A percentile compares a stretch with the other conserved stretches of the same genome.
These are phyloP conservation scores for Beauveria sp. DNA, from an alignment of 2,329 filamentous ascomycete species.

Conservation along the genomic window DNA sequence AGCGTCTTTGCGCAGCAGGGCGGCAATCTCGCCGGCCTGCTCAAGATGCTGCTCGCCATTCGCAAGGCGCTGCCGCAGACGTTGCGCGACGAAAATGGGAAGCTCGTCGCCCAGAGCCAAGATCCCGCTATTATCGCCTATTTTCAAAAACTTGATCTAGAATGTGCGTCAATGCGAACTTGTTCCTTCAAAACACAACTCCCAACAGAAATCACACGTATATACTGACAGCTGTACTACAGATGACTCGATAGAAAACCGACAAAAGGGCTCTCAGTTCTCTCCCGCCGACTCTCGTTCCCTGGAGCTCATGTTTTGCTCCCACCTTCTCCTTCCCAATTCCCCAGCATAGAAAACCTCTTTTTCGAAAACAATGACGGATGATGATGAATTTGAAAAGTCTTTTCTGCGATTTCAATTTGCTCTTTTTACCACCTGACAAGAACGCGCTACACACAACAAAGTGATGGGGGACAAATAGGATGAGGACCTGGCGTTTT, in stretches of 20 bases:
- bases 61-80: slow-evolving; percentile 52
- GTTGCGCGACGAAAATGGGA: slow-evolving; percentile 36
- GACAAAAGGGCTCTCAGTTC: slow-evolving; percentile 45
- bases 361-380: not conserved
- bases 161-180: slow-evolving; percentile 37
- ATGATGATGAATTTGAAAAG: not conserved
- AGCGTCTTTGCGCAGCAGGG: slow-evolving; percentile 51
- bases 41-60: slow-evolving; percentile 56
- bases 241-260: slow-evolving; percentile 28
- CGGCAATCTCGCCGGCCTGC: slow-evolving; percentile 47
- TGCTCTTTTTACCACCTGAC: not conserved
- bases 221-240: not conserved
- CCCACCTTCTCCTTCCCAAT: slow-evolving; percentile 37
- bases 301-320: slow-evolving; percentile 42
- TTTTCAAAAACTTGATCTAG: slow-evolving; percentile 49
- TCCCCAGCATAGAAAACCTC: not conserved
- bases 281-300: slow-evolving; percentile 42
- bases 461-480: not conserved
- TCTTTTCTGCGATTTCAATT: not conserved
- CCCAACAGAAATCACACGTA: not conserved
- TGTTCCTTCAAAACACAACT: too few species aligned
- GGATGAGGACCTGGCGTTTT: not conserved
- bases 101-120: slow-evolving; percentile 39
- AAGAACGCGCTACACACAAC: not conserved
- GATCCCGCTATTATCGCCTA: slow-evolving; percentile 41